These are phyloP conservation scores for Moesziomyces globuligerus DNA, from an alignment of 1,284 basidiomycete genomes.

Conservation along the genomic window DNA sequence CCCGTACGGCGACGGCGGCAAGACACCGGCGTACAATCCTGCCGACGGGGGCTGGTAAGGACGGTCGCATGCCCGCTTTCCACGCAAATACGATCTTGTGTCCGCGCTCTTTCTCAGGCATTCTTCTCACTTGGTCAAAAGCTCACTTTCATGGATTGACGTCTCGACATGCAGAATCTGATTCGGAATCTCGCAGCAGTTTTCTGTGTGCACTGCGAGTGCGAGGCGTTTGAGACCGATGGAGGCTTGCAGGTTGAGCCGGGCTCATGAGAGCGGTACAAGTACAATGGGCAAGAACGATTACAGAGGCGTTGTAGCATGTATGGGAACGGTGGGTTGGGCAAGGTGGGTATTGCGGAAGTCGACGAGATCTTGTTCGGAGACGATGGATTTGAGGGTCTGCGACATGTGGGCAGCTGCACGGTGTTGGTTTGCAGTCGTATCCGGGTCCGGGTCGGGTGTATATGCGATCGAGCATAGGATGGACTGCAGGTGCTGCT, in stretches of 20 bases:
- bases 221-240: too few species aligned
- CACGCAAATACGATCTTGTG: too few species aligned
- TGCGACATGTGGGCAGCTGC: constrained; percentile 13
- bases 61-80: too few species aligned
- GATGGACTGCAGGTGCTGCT: constrained; percentile 38
- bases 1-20: constrained; percentile 49
- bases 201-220: too few species aligned
- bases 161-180: too few species aligned
- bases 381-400: constrained; percentile 22
- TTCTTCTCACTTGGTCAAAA: too few species aligned
- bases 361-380: constrained; percentile 9
- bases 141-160: too few species aligned
- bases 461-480: constrained; percentile 24
- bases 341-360: constrained; percentile 20
- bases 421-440: constrained; percentile 13
- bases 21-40: constrained; percentile 19
- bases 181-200: too few species aligned
- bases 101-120: too few species aligned
- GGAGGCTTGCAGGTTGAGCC: too few species aligned
- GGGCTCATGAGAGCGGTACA: neutral
- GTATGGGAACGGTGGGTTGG: neutral
- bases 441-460: neutral
- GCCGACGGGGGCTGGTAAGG: too few species aligned
- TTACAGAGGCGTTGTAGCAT: neutral
- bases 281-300: too few species aligned